Evolutionary conservation across 352 stramenopile species (phyloP).

Genomic region (Phytophthora pluvialis): DNA sequence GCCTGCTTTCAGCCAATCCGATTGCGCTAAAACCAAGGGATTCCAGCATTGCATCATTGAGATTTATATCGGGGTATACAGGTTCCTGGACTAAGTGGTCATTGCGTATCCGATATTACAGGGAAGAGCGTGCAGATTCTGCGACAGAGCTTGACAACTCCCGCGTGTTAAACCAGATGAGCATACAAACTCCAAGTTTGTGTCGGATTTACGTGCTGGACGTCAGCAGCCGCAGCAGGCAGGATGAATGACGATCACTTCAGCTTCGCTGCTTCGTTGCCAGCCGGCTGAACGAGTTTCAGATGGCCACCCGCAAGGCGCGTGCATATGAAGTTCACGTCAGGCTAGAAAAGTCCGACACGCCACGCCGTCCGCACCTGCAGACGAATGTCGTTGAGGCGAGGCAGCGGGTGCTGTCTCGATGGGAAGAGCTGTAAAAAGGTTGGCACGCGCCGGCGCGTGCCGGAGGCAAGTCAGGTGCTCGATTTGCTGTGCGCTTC

Average conservation of each 20-base stretch:
- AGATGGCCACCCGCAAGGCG: not conserved
- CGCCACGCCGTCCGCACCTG: constrained; percentile 3
- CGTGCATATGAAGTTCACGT: constrained; percentile 3
- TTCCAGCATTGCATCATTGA: too few species aligned
- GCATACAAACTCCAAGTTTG: constrained; percentile 34
- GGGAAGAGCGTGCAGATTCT: not conserved
- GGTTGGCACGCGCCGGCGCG: constrained; percentile 24
- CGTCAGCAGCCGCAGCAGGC: not conserved
- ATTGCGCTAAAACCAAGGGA: not conserved
- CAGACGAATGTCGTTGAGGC: constrained; percentile 20
- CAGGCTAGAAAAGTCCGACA: constrained; percentile 1
- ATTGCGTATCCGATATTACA: not conserved
- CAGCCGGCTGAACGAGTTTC: not conserved
- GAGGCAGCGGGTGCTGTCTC: constrained; percentile 1
- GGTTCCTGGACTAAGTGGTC: too few species aligned
- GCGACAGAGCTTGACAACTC: constrained; percentile 13
- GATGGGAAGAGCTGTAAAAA: constrained; percentile 14
- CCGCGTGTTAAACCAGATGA: constrained; percentile 29
- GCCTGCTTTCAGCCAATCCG: constrained; percentile 28
- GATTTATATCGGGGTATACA: too few species aligned
- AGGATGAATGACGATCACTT: constrained; percentile 25
- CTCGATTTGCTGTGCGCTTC: constrained; percentile 8
- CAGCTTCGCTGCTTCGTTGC: constrained; percentile 1
- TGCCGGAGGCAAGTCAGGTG: constrained; percentile 23
- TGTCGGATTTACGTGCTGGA: not conserved